These are phyloP conservation scores for Acer saccharum DNA, from an alignment of 345 rosid genomes.

Conservation along the genomic window DNA sequence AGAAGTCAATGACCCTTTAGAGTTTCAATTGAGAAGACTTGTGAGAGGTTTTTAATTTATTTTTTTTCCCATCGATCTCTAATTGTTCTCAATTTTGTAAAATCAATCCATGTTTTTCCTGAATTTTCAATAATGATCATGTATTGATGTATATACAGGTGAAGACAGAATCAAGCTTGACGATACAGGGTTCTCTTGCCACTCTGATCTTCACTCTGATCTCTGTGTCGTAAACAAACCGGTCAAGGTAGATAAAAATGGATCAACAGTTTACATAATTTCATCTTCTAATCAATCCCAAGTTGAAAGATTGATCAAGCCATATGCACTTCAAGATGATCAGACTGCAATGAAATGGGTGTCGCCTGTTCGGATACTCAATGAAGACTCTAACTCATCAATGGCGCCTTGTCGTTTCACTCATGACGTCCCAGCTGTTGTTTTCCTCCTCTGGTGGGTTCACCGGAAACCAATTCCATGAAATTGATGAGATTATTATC, in stretches of 20 bases:
- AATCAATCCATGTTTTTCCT: background rate
- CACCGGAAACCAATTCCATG: conserved; percentile 44
- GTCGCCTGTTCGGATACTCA: conserved; percentile 29
- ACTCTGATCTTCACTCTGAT: conserved; percentile 27
- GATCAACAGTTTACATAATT: conserved; percentile 19
- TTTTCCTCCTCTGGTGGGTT: conserved; percentile 47
- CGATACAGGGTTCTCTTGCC: conserved; percentile 33
- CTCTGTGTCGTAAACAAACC: conserved; percentile 31
- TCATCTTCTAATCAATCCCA: conserved; percentile 21
- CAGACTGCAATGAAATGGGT: conserved; percentile 23
- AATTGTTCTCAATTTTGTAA: background rate
- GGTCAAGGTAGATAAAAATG: conserved; percentile 28
- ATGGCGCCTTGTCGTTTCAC: conserved; percentile 23
- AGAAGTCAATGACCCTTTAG: background rate
- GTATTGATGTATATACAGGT: conserved; percentile 23
- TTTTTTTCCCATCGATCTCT: background rate
- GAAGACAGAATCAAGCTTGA: conserved; percentile 34
- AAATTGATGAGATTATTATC: conserved; percentile 41
- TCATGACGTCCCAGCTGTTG: conserved; percentile 31
- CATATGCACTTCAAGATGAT: conserved; percentile 35
- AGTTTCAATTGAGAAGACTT: conserved; percentile 23
- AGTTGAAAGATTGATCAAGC: conserved; percentile 17
- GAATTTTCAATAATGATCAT: background rate
- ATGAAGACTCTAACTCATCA: conserved; percentile 13
- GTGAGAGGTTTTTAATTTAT: conserved; percentile 21